phyloP scores from a whole-genome alignment of 2,329 filamentous ascomycete genomes.

The Cladosporium sp. region DNA sequence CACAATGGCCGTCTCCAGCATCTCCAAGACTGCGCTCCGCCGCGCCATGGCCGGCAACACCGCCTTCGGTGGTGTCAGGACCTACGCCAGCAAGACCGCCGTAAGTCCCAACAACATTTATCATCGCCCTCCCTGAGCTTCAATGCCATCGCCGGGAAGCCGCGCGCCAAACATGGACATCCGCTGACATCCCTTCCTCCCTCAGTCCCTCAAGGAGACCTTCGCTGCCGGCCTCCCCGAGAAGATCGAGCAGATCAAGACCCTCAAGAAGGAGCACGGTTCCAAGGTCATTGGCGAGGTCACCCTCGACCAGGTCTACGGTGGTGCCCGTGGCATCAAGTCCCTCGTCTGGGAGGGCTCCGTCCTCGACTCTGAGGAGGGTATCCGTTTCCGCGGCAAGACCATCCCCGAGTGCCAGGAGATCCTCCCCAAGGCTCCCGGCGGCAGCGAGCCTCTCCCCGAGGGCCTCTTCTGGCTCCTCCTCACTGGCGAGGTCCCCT shows the following conservation, averaged over 20 bases:
- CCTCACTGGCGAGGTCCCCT: constrained; percentile 93
- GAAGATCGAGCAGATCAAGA: constrained; percentile 99
- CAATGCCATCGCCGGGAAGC: not conserved
- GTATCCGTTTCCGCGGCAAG: constrained; percentile 98
- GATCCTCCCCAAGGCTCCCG: constrained; percentile 92
- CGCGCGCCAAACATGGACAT: not conserved
- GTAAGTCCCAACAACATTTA: constrained; percentile 46
- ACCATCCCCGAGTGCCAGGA: constrained; percentile 99
- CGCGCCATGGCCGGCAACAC: constrained; percentile 59
- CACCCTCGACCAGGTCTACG: constrained; percentile 98
- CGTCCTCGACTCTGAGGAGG: constrained; percentile 96
- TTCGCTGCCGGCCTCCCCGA: constrained; percentile 93
- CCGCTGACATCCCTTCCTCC: constrained; percentile 9
- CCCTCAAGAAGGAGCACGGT: constrained; percentile 94
- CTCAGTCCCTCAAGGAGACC: constrained; percentile 91
- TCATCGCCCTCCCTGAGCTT: not conserved
- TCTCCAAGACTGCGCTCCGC: constrained; percentile 69
- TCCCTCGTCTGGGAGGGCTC: constrained; percentile 97
- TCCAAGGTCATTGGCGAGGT: constrained; percentile 95
- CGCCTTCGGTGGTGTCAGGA: constrained; percentile 78
- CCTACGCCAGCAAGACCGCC: constrained; percentile 90
- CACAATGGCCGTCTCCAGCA: constrained; percentile 29
- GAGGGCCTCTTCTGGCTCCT: constrained; percentile 99
- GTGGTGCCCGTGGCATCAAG: constrained; percentile 98
- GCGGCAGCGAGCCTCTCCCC: constrained; percentile 92